Evolutionary conservation across 768 basidiomycete species (phyloP), one percentile per base, ranked within the genome.

Genomic region (Porphyrellus cyaneotinctus): DNA sequence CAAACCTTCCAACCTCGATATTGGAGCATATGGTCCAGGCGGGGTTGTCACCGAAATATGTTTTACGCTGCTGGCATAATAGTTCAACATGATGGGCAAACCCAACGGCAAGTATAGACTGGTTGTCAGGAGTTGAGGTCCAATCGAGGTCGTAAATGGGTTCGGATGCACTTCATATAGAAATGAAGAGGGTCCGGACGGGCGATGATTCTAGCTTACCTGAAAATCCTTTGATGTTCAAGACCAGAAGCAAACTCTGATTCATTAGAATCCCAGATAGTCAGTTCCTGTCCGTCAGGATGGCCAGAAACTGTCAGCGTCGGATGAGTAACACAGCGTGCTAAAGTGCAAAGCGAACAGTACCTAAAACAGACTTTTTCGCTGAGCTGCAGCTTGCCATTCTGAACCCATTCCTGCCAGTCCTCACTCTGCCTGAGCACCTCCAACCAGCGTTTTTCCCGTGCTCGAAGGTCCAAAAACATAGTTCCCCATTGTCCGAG

Each of bases 261-360:
- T 68, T 90, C 89, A 47, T 87, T 87, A 0, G 94, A 97, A 69
- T 97, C 93, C 95, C 95, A 98, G 17, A 98, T 92, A 0, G 92
- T 93, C 42, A 97, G 69, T 64, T 95, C 91, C 53, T 88, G 78
- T 1, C 86, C 87, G 18, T 81, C 78, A 0, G 75, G 61, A 15
- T 72, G 66, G 6, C 78, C 72, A 14, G 86, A 82, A 55, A 92
- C 91, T 93, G 39, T 18, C 9, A 38, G 26, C 4, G 14, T 44
- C 33, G 43, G 33, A 52, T 46, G 22, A 60, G 51, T 13, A 57
- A 45, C 18, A 53, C 10, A 30, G n/a, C 22, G 24, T 11, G 33
- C 6, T 17, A 24, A 18, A 38, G 20, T 44, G 30, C n/a, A 45
- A 39, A 47, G 24, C 18, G 37, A 56, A 58, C 74, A 79, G 53